A percentile compares a stretch with the other conserved stretches of the same genome.
phyloP scores from a whole-genome alignment of 164 flowering plant species.

The Piper longum region DNA sequence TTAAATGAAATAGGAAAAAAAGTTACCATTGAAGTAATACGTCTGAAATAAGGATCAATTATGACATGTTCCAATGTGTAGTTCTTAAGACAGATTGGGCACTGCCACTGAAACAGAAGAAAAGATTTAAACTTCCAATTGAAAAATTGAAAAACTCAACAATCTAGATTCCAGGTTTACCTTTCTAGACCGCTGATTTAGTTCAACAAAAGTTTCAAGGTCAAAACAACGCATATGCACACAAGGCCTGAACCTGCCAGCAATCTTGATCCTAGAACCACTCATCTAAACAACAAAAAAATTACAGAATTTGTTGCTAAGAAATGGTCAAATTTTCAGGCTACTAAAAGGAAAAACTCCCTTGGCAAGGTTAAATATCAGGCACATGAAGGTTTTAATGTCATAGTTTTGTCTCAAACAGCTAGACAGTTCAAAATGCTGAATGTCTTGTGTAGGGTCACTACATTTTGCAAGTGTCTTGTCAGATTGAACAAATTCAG shows the following conservation, averaged over 20 bases:
- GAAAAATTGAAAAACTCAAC: neutral
- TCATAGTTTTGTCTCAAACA: no score
- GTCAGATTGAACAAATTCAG: no score
- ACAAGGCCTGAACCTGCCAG: conserved; percentile 94
- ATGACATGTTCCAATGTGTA: conserved; percentile 69
- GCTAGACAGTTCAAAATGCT: no score
- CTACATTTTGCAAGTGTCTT: no score
- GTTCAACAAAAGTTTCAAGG: conserved; percentile 84
- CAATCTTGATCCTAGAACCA: conserved; percentile 87
- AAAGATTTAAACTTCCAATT: neutral
- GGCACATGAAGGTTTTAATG: no score
- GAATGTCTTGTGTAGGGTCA: no score
- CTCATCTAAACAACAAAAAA: conserved; percentile 52
- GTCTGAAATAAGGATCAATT: conserved; percentile 89
- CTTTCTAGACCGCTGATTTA: conserved; percentile 94
- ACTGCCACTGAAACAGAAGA: conserved; percentile 78
- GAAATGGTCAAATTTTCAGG: no score
- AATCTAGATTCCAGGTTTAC: conserved; percentile 20
- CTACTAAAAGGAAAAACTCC: no score
- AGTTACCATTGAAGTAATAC: conserved; percentile 63
- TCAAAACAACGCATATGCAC: conserved; percentile 96
- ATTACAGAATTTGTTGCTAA: neutral
- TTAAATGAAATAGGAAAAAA: neutral
- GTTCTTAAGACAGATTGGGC: conserved; percentile 93
- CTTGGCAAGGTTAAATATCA: no score